phyloP scores from a whole-genome alignment of 2,329 filamentous ascomycete genomes.

The Aspergillus glaucus region DNA sequence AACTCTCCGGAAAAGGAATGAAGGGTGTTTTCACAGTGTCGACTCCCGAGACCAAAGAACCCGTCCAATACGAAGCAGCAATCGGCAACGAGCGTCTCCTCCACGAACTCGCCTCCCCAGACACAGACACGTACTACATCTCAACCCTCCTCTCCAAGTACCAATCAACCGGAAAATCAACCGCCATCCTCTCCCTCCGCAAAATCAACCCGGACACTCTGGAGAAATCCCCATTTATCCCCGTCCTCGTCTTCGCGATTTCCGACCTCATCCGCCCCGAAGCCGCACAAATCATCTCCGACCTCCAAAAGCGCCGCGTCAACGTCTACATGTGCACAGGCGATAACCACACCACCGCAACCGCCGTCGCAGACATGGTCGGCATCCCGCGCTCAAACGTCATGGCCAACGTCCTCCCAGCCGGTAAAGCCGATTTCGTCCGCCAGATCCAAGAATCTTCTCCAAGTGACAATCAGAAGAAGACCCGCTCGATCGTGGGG shows the following conservation, averaged over 20 bases:
- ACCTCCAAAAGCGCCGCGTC: slow-evolving; percentile 60
- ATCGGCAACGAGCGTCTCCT: slow-evolving; percentile 55
- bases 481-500: slow-evolving; percentile 55
- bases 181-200: slow-evolving; percentile 39
- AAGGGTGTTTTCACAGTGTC: slow-evolving; percentile 44
- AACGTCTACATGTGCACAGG: slow-evolving; percentile 90
- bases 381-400: slow-evolving; percentile 70
- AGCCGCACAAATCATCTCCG: slow-evolving; percentile 56
- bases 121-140: slow-evolving; percentile 28
- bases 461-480: slow-evolving; percentile 5
- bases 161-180: slow-evolving; percentile 39
- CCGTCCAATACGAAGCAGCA: slow-evolving; percentile 40
- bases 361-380: slow-evolving; percentile 67
- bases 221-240: slow-evolving; percentile 25
- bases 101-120: slow-evolving; percentile 22
- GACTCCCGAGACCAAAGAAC: slow-evolving; percentile 9
- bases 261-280: slow-evolving; percentile 76
- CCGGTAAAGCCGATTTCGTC: slow-evolving; percentile 58
- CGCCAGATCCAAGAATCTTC: slow-evolving; percentile 28
- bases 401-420: slow-evolving; percentile 79
- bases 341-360: slow-evolving; percentile 79
- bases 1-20: slow-evolving; percentile 54
- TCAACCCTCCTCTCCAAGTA: slow-evolving; percentile 31
- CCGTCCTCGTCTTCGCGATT: slow-evolving; percentile 65
- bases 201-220: slow-evolving; percentile 10